A percentile compares a stretch with the other conserved stretches of the same genome.
Evolutionary conservation across 2,329 filamentous ascomycete species (phyloP).

Genomic region (Plenodomus biglobosus): DNA sequence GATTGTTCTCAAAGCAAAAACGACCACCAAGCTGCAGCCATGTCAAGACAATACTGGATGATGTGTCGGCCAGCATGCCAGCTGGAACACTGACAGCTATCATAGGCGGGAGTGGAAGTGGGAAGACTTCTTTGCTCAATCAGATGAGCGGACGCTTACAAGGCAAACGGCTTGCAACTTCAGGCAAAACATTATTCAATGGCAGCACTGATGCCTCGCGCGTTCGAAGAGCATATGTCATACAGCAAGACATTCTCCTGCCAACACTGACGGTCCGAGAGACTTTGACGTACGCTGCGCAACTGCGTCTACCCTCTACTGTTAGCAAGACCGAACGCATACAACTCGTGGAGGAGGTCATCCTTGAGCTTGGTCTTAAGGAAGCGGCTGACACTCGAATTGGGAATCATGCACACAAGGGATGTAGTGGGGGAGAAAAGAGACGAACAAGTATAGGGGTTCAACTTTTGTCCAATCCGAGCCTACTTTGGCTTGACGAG

Average conservation of each 20-base stretch:
- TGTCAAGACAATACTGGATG: conserved; percentile 59
- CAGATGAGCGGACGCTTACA: conserved; percentile 69
- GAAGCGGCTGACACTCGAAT: conserved; percentile 76
- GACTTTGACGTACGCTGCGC: conserved; percentile 71
- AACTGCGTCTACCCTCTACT: conserved; percentile 67
- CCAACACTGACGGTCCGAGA: conserved; percentile 75
- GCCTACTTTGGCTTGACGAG: conserved; percentile 75
- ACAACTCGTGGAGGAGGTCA: conserved; percentile 72
- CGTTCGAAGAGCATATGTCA: conserved; percentile 68
- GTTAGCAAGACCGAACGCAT: conserved; percentile 61
- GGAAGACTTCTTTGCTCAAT: conserved; percentile 64
- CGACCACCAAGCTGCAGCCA: conserved; percentile 22
- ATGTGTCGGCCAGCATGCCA: conserved; percentile 64
- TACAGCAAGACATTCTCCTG: conserved; percentile 74
- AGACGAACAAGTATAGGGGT: conserved; percentile 75
- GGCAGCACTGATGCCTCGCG: conserved; percentile 51
- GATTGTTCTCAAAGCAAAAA: conserved; percentile 31
- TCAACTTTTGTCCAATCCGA: conserved; percentile 76
- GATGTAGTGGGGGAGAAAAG: conserved; percentile 79
- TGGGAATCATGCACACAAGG: conserved; percentile 69
- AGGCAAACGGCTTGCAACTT: conserved; percentile 53
- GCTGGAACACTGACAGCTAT: conserved; percentile 72
- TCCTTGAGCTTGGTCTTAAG: conserved; percentile 72
- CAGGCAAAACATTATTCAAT: conserved; percentile 65
- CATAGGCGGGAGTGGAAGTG: conserved; percentile 72